Evolutionary conservation across 2,329 filamentous ascomycete species (phyloP), one percentile per base, ranked within the genome.

Genomic region (Aspergillus novoparasiticus): DNA sequence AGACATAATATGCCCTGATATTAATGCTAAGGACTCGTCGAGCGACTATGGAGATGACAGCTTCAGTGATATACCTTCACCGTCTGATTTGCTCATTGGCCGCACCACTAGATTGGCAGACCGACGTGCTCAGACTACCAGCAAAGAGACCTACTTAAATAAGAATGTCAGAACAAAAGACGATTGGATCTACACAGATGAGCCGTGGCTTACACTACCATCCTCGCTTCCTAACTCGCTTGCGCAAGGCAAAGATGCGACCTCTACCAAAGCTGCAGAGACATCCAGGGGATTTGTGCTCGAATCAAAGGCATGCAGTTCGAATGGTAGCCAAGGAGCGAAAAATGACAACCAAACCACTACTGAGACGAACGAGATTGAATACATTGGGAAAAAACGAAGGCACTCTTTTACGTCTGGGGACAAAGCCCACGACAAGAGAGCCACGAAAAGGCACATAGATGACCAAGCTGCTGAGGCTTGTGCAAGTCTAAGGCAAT

Each of bases 41-140:
- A 79, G 76, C 55, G 77, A 78, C 14, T 78, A 75, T 58, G 73
- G 68, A 4, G 71, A 72, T 54, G 72, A 72, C 39, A 68, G 62
- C 45, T 68, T 78, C 45, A 74, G 75, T 11, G 76, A 80, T 59
- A 66, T 82, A 30, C 78, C 79, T 30, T 78, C 78, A 8, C 73
- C 76, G 30, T 75, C 75, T 28, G 58, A 63, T 14, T 63, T 80
- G 14, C 41, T 79, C 19, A 63, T 70, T 10, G 64, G 59, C 3
- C 56, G 48, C 21, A 21, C 11, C 10, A 45, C 39, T 6, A 12
- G 2, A 14, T 11, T 54, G 4, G 21, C 54, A 26, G 23, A 12
- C 21, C 45, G 32, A 5, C 16, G 19, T 10, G 43, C 16, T 32
- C 50, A 30, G 19, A 32, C 9, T 6, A 34, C 48, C 48, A 21